Conservation (phyloP, 257 asterid species). For the Avicennia marina region DNA sequence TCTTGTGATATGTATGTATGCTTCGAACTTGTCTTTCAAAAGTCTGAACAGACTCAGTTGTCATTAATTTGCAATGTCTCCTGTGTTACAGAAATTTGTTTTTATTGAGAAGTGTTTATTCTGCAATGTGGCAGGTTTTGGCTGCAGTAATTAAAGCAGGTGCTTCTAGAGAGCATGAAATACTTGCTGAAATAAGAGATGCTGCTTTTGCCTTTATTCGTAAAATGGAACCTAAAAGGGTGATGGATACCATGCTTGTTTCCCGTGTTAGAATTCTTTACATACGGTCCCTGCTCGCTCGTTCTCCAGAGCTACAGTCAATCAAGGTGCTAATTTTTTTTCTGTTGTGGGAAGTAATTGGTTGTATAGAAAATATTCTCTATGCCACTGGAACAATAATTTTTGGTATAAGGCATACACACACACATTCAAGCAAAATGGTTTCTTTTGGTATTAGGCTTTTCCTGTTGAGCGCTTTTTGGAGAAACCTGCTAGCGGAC, state of each 20-base stretch:
- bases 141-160: conserved; percentile 99
- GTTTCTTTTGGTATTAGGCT: conserved; percentile 45
- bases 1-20: no score
- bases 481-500: conserved; percentile 84
- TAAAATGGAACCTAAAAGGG: conserved; percentile 96
- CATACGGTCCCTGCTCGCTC: conserved; percentile 92
- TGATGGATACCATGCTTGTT: conserved; percentile 99
- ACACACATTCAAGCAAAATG: conserved; percentile 11
- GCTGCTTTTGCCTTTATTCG: conserved; percentile 92
- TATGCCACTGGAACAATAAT: no score
- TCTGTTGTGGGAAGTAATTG: conserved; percentile 8
- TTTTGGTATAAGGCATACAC: background rate
- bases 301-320: conserved; percentile 98
- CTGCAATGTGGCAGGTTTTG: conserved; percentile 59
- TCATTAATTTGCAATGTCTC: no score
- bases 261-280: conserved; percentile 98
- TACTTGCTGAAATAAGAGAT: conserved; percentile 98
- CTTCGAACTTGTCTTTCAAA: no score
- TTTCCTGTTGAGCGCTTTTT: conserved; percentile 88
- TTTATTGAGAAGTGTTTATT: background rate
- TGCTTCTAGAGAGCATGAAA: conserved; percentile 99
- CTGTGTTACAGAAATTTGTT: no score
- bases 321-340: conserved; percentile 60
- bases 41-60: no score
- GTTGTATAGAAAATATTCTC: no score